Base-by-base conservation (phyloP, 768 basidiomycete species). In the Mycena haematopus region DNA sequence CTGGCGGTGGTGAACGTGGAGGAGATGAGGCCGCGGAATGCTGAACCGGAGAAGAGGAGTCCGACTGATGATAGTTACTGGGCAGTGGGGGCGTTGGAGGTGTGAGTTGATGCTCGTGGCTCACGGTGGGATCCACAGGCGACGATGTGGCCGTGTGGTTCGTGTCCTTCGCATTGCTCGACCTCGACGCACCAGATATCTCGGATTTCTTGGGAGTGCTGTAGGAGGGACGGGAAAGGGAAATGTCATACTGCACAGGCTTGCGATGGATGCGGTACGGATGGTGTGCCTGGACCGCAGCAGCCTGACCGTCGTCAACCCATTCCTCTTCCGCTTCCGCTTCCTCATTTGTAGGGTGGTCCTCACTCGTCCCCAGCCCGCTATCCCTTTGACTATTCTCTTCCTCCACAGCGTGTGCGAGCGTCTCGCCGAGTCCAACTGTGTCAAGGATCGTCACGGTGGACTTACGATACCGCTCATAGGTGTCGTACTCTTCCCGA, bases 361-460 rank as follows among this genome's bases (percentile, higher is more conserved):
- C 76, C 56, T 84, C 84, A 64, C 80, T 83, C 8, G 78, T 80
- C 25, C 81, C 83, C 27, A 82, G 65, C 8, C 82, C 85, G 51
- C 82, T 84, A 59, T 84, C 82, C 47, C 65, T 21, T 42, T 42
- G 44, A 73, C 70, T 25, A 52, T 67, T 29, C 66, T 67, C 62
- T 65, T 65, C 57, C 46, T 66, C 62, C 45, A 76, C 76, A 60
- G 82, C 76, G 67, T 83, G 82, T 2, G 81, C 82, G 36, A 92
- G 77, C 19, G 86, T 84, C 62, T 90, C 88, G 10, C 84, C 88
- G 9, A 91, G 81, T 13, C 85, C 87, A 42, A 86, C 83, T 25
- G 75, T 80, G 73, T 84, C 82, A 63, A 82, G 75, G 47, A 81
- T 81, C 68, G 68, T 73, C 63, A 49, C 72, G 66, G 51, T 66